phyloP scores from a whole-genome alignment of 2,329 filamentous ascomycete species.

The Trichophyton verrucosum region DNA sequence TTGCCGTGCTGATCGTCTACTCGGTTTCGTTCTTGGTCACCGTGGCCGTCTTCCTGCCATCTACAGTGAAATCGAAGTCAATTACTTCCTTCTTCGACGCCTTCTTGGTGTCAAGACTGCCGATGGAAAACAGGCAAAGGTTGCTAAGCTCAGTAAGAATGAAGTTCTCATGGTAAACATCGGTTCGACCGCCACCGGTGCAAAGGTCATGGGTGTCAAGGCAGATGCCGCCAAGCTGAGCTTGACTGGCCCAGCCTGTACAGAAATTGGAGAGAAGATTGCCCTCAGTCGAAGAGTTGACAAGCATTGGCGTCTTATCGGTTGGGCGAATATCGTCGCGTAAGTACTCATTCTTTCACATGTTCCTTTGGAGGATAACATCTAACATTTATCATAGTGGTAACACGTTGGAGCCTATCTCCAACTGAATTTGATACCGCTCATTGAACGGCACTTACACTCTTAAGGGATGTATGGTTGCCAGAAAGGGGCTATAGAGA shows the following conservation, averaged over 20 bases:
- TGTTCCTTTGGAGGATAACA: background rate
- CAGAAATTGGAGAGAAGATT: conserved; percentile 95
- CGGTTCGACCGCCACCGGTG: conserved; percentile 89
- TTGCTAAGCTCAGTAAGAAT: conserved; percentile 94
- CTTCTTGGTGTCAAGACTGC: conserved; percentile 94
- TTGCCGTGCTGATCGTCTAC: conserved; percentile 95
- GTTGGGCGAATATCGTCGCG: conserved; percentile 69
- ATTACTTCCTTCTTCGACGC: conserved; percentile 94
- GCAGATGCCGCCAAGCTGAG: conserved; percentile 93
- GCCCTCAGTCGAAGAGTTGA: conserved; percentile 92
- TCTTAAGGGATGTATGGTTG: background rate
- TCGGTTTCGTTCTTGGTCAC: conserved; percentile 92
- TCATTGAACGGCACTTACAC: background rate
- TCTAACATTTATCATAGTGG: conserved; percentile 22
- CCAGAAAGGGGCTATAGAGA: background rate
- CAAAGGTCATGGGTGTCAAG: conserved; percentile 94
- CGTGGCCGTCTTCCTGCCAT: conserved; percentile 90
- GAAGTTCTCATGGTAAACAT: conserved; percentile 99
- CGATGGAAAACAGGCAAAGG: conserved; percentile 98
- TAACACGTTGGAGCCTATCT: conserved; percentile 36
- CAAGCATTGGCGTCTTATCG: conserved; percentile 96
- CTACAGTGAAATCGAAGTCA: conserved; percentile 96
- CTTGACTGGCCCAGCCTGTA: conserved; percentile 87
- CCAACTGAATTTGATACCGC: conserved; percentile 23
- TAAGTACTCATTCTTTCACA: conserved; percentile 23